phyloP scores from a whole-genome alignment of 257 asterid genomes.

The Capsicum chinense region DNA sequence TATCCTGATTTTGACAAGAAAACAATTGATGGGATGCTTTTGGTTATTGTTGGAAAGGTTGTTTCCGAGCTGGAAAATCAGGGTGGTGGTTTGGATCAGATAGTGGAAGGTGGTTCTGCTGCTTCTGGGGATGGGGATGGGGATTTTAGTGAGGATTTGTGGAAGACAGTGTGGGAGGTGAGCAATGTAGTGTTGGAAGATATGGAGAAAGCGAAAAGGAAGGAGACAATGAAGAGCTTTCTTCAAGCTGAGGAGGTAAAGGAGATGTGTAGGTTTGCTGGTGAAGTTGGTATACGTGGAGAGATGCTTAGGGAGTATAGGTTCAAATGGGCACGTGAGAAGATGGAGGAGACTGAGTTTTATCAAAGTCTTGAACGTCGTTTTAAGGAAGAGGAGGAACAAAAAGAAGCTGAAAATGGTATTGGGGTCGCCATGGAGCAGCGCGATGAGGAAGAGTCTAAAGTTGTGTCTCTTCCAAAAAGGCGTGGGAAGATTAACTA shows the following conservation, averaged over 20 bases:
- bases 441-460: constrained; percentile 33
- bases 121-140: constrained; percentile 57
- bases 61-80: constrained; percentile 64
- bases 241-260: constrained; percentile 91
- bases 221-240: constrained; percentile 82
- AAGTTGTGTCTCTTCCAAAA: constrained; percentile 66
- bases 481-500: constrained; percentile 88
- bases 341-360: constrained; percentile 87
- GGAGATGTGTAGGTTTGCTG: constrained; percentile 87
- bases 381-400: constrained; percentile 38
- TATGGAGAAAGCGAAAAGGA: constrained; percentile 82
- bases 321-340: constrained; percentile 93
- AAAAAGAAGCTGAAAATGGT: constrained; percentile 33
- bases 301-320: constrained; percentile 92
- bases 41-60: constrained; percentile 69
- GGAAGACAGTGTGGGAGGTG: constrained; percentile 84
- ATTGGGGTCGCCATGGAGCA: constrained; percentile 33
- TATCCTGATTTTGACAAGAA: constrained; percentile 69
- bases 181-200: constrained; percentile 74
- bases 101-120: constrained; percentile 33
- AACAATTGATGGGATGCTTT: constrained; percentile 75
- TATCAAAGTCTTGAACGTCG: constrained; percentile 54
- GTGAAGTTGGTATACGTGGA: constrained; percentile 89
- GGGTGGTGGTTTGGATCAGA: constrained; percentile 54
- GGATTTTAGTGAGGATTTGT: constrained; percentile 84